Evolutionary conservation across 768 basidiomycete genomes (phyloP), one percentile per base, ranked within the genome.

Genomic region (Tulasnella calospora): DNA sequence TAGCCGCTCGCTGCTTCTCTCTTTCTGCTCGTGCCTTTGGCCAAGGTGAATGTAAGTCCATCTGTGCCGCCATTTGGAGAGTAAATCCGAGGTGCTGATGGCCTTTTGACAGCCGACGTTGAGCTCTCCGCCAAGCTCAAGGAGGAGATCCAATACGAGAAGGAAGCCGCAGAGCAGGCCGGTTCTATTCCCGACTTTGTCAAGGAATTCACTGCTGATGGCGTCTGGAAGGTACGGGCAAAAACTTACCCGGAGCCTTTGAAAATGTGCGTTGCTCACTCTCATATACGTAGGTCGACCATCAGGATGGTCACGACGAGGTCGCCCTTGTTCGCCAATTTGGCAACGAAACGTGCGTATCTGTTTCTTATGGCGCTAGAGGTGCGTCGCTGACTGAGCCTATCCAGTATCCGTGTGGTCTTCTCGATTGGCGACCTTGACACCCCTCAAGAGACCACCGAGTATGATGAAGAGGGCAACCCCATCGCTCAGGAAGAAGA

Each of bases 391-490:
- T 71, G 10, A 69, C 30, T 51, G 67, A 70, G 10, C 10, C 17
- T 38, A 67, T 69, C 3, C 82, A 96, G 95, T 81, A 89, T 99
- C 84, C 93, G 92, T 41, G 84, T 96, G 83, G 91, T 95, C 84
- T 98, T 99, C 89, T 95, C 95, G 79, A 94, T 97, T 81, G 92
- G 93, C 55, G 96, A 98, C 84, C 87, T 97, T 74, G 90, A 94
- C 81, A 83, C 84, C 75, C 84, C 83, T 10, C 82, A 82, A 76
- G 85, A 86, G 77, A 86, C 85, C 33, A 76, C 81, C 19, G 80
- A 82, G 36, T 78, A 71, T 10, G 78, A 80, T 36, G 78, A 80
- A 70, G 78, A 81, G 51, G 79, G 70, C 79, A 86, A 86, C n/a
- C 86, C 86, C 70, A 82, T 84, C 38, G 81, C 85, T 46, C 85